Percentiles rank a stretch among this genome's conserved stretches.
These are phyloP conservation scores for Dillenia turbinata DNA, from an alignment of 164 flowering plant genomes.

Conservation along the genomic window DNA sequence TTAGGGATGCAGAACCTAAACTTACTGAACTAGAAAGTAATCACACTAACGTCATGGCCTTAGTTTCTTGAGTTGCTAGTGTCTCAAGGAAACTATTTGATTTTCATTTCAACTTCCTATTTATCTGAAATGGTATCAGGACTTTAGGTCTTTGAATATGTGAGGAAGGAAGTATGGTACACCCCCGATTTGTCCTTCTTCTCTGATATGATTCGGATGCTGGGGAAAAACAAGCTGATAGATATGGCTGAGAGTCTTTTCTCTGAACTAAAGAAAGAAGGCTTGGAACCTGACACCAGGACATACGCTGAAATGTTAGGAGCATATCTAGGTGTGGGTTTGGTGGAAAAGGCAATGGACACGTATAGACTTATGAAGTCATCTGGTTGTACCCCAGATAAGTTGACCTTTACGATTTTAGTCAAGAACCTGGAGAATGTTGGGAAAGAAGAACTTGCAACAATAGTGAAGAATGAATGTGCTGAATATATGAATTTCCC, in stretches of 20 bases:
- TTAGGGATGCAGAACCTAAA: too few relatives aligned
- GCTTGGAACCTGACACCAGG: constrained; percentile 61
- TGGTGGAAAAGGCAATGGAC: constrained; percentile 67
- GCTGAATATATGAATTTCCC: constrained; percentile 52
- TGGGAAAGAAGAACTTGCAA: constrained; percentile 60
- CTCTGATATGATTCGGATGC: constrained; percentile 50
- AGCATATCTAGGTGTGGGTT: constrained; percentile 49
- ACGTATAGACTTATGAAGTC: constrained; percentile 53
- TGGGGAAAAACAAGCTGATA: constrained; percentile 62
- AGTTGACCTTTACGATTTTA: constrained; percentile 63
- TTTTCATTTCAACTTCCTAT: constrained; percentile 1
- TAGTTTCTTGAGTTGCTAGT: too few relatives aligned
- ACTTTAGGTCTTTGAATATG: constrained; percentile 55
- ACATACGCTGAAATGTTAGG: constrained; percentile 76
- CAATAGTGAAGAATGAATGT: constrained; percentile 50
- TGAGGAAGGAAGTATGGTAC: constrained; percentile 59
- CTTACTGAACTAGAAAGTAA: too few relatives aligned
- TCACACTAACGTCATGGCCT: too few relatives aligned
- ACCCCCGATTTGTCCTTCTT: constrained; percentile 49
- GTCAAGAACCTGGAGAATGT: constrained; percentile 67
- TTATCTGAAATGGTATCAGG: constrained; percentile 28
- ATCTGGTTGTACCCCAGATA: constrained; percentile 61
- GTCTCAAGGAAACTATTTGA: too few relatives aligned
- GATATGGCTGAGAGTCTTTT: constrained; percentile 56
- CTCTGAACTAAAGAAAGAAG: constrained; percentile 42